Base-by-base conservation (phyloP, 192 early-diverging fungal genomes). In the Chytriomyces confervae region DNA sequence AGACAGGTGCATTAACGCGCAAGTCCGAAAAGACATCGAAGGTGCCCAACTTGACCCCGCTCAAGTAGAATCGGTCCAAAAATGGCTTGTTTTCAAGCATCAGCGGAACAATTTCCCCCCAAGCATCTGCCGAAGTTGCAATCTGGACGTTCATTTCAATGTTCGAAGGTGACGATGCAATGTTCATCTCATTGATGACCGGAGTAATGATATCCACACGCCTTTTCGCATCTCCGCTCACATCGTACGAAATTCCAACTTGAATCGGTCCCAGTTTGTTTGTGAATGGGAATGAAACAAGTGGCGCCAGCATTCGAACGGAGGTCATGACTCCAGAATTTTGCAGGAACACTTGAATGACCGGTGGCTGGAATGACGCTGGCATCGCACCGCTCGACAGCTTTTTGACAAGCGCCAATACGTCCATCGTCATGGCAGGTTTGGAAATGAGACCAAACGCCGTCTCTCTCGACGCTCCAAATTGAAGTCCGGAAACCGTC, bases 21-120 rank as follows among this genome's bases (percentile, higher is more conserved):
- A 57, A n/a, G 51, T n/a, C n/a, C n/a, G 51, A 57, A 57, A 57
- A 57, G 51, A 57, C 51, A 57, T 10, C 51, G 51, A 57, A 57
- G 1, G 51, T 1, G 0, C 51, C 51, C 11, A 57, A 16, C 51
- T 10, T 57, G 51, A 57, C 51, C 10, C 51, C 51, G n/a, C 51
- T 57, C 51, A 57, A n/a, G 51, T 57, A 16, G n/a, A 57, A 57
- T 10, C 11, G 10, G n/a, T 57, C n/a, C 51, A n/a, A 16, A 1
- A 57, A 57, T 57, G 10, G 11, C n/a, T 57, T 57, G 51, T n/a
- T 57, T 57, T 57, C 51, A 57, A 57, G 51, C 11, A 57, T 16
- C 51, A 57, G 51, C 10, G 51, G 51, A 57, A 57, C 51, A 57
- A 57, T 57, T n/a, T 57, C 51, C n/a, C 51, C 51, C 51, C 51